Base-by-base conservation (phyloP, 2,329 filamentous ascomycete genomes). In the Colletotrichum orbiculare region DNA sequence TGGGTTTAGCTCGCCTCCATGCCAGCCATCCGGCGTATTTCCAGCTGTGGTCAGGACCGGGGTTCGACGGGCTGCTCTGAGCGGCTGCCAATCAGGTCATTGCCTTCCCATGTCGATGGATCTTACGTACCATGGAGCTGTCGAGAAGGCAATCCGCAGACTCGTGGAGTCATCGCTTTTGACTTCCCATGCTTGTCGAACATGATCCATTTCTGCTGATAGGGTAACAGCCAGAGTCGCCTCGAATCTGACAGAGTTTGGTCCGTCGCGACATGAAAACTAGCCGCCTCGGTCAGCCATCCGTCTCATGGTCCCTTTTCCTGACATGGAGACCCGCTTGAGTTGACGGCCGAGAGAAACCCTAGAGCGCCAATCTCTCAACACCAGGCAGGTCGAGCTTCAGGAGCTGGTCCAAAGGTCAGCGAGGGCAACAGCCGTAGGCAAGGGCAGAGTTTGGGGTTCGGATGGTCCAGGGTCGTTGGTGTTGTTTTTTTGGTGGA, bases 11-110 rank as follows among this genome's bases (percentile, higher is more conserved):
- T 54, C 54, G 48, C 45, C 52, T 53, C 57, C 56, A 49, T n/a
- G 65, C 67, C 67, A 68, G 67, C 67, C 67, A 68, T 49, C 64
- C 67, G 67, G 65, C 60, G 56, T 37, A 59, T 67, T 67, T 65
- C 42, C 59, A 56, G 47, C 64, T 64, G 52, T 46, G 34, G 43
- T 33, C 56, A 49, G 49, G 48, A 49, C 48, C 54, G 47, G 54
- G 54, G 52, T 57, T 55, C 39, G 53, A 48, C 15, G 57, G 45
- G 58, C 58, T 56, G 47, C 53, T 50, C 43, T 62, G 52, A 33
- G 41, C 52, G 11, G 3, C 52, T 55, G 38, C 64, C 66, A 68
- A 68, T 68, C 55, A 68, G 17, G 37, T 17, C 43, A 50, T 17
- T 43, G 15, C 5, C 12, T 15, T 49, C 11, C 4, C 8, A 33